Conservation (phyloP, 805 yeast species). For the Isabelozyma rhagii region DNA sequence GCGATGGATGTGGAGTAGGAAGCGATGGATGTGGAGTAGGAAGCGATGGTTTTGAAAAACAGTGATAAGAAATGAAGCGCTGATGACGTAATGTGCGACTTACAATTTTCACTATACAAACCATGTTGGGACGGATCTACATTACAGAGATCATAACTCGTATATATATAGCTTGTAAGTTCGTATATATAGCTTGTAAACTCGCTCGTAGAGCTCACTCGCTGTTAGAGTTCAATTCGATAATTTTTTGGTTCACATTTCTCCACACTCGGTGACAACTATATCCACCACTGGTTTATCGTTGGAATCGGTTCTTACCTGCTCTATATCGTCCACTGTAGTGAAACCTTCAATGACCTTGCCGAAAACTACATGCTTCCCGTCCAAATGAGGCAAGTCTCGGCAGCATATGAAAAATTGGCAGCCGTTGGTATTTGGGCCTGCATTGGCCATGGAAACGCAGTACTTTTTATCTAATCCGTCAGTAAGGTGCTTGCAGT, state of each 20-base stretch:
- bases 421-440: conserved; percentile 94
- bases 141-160: background rate
- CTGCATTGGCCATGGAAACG: conserved; percentile 51
- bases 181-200: too few species aligned
- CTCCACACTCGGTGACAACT: conserved; percentile 15
- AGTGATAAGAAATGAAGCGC: too few species aligned
- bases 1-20: background rate
- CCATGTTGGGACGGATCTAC: background rate
- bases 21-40: background rate
- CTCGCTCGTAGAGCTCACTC: too few species aligned
- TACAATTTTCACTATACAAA: background rate
- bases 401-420: conserved; percentile 88
- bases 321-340: conserved; percentile 52
- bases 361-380: conserved; percentile 94
- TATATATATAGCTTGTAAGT: background rate
- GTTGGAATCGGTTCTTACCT: conserved; percentile 3
- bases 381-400: conserved; percentile 86
- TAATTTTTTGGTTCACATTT: conserved; percentile 5
- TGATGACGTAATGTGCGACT: background rate
- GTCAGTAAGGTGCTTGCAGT: conserved; percentile 2
- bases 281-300: conserved; percentile 10
- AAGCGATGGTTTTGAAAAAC: background rate
- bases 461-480: conserved; percentile 18
- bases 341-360: conserved; percentile 85
- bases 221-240: too few species aligned